Evolutionary conservation across 192 early-diverging fungal genomes (phyloP), one percentile per base, ranked within the genome.

Genomic region (Phlyctochytrium bullatum): DNA sequence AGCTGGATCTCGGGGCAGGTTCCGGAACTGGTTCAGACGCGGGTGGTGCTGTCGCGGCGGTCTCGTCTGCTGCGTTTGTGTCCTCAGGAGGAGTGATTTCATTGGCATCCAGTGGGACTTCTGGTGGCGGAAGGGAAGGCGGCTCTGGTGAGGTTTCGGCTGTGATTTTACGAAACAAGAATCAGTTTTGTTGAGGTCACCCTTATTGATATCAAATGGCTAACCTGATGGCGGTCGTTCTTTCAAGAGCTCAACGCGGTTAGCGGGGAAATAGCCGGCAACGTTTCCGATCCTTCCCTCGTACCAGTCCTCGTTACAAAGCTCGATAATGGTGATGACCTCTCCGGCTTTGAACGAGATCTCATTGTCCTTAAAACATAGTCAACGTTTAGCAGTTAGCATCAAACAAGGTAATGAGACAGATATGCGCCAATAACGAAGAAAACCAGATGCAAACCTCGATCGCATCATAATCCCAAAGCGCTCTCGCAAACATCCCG

Each of bases 221-320:
- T n/a, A n/a, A n/a, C n/a, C 34, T 31, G 62, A 52, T n/a, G n/a
- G n/a, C n/a, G n/a, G n/a, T n/a, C n/a, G n/a, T n/a, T n/a, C n/a
- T n/a, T 71, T 31, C 59, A 74, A 35, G 29, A 79, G 60, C 40
- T 53, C 29, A 10, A 85, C 77, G 25, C 78, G 52, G 61, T 83
- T 80, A 23, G 83, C 83, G 33, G 83, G 83, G 53, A 85, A 85
- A 56, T 68, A 85, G 25, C 80, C 83, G 16, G 27, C 28, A 3
- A 25, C 36, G 25, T 24, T 65, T 51, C 59, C 16, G 31, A 78
- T 17, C 23, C 25, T 66, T 20, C 80, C 83, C 59, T 79, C 76
- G 68, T 68, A 85, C 83, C 83, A 85, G 73, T 85, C 83, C 31
- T 73, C 58, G 67, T 84, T 84, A 60, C 79, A 84, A 17, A 74